phyloP scores from a whole-genome alignment of 176 grass and related monocot species.

The Chloris gayana region DNA sequence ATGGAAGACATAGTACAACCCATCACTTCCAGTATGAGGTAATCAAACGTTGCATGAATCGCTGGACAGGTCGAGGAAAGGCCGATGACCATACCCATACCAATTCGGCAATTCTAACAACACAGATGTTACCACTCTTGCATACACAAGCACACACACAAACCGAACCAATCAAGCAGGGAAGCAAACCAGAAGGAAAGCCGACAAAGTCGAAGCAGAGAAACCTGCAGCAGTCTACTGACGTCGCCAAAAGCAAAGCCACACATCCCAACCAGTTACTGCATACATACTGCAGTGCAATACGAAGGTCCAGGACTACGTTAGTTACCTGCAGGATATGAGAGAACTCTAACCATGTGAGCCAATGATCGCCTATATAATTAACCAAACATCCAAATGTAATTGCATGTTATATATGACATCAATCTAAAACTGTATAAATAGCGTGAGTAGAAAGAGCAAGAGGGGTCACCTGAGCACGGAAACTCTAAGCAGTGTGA shows the following conservation, averaged over 20 bases:
- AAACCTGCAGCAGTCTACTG: not conserved
- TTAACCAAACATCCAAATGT: not conserved
- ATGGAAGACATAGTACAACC: not conserved
- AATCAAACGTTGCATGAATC: not conserved
- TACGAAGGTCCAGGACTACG: too few species aligned
- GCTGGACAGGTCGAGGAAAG: not conserved
- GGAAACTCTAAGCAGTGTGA: not conserved
- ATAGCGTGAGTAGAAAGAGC: not conserved
- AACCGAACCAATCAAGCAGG: not conserved
- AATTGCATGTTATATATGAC: not conserved
- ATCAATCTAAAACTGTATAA: not conserved
- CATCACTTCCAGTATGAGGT: not conserved
- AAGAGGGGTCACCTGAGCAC: constrained; percentile 1
- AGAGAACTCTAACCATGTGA: not conserved
- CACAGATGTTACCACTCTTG: too few species aligned
- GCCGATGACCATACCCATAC: not conserved
- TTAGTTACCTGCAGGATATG: not conserved
- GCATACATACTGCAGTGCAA: not conserved
- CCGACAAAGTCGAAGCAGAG: not conserved
- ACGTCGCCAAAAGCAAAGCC: too few species aligned
- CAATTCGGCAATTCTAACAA: not conserved
- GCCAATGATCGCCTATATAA: not conserved
- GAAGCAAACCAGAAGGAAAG: not conserved
- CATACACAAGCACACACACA: not conserved
- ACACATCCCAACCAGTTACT: too few species aligned